phyloP scores from a whole-genome alignment of 2,329 filamentous ascomycete species.

The Colletotrichum aenigma region DNA sequence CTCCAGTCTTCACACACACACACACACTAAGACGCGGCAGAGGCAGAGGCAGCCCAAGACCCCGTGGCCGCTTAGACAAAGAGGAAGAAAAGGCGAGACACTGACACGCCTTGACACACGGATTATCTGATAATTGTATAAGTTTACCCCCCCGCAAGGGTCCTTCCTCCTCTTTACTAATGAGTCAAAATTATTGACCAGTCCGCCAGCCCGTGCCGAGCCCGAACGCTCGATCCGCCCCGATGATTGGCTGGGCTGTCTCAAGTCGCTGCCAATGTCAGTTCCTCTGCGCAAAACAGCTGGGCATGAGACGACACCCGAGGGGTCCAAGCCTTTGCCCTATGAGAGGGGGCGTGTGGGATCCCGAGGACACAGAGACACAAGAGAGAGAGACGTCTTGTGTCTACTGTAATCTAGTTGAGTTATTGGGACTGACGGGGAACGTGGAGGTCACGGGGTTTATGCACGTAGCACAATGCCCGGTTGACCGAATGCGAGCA shows the following conservation, averaged over 20 bases:
- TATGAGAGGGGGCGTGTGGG: not conserved
- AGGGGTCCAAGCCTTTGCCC: not conserved
- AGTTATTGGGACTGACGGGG: not conserved
- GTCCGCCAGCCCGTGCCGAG: not conserved
- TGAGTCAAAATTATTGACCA: not conserved
- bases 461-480: not conserved
- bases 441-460: not conserved
- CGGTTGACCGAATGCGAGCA: not conserved
- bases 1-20: not conserved
- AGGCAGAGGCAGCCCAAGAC: not conserved
- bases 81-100: not conserved
- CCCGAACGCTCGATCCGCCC: not conserved
- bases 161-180: not conserved
- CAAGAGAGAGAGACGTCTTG: not conserved
- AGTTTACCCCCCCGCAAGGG: not conserved
- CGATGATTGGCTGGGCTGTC: slow-evolving; percentile 8
- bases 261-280: not conserved
- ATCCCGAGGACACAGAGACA: not conserved
- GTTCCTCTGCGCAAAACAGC: not conserved
- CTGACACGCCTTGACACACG: not conserved
- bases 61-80: not conserved
- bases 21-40: not conserved
- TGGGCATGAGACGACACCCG: slow-evolving; percentile 10
- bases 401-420: not conserved
- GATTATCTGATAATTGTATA: not conserved